phyloP scores from a whole-genome alignment of 1,284 basidiomycete species.

The Rhodotorula mucilaginosa region DNA sequence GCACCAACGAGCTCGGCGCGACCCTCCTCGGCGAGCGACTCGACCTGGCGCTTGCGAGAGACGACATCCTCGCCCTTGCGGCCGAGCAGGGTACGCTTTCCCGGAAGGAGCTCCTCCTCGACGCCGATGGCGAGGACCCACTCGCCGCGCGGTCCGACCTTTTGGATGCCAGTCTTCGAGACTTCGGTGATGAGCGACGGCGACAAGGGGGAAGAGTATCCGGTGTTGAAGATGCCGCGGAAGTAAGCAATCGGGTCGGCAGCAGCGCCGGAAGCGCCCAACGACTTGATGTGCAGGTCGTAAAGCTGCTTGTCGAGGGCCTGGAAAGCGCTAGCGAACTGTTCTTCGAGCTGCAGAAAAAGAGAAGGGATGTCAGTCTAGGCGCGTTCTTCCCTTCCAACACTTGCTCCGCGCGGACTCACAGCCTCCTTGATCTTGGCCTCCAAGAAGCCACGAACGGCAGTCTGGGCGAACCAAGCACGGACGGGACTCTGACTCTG shows the following conservation, averaged over 20 bases:
- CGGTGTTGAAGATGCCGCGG: slow-evolving; percentile 51
- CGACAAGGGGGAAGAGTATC: slow-evolving; percentile 41
- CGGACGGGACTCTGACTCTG: slow-evolving; percentile 45
- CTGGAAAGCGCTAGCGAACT: slow-evolving; percentile 30
- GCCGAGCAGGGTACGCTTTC: slow-evolving; percentile 39
- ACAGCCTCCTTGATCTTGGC: slow-evolving; percentile 37
- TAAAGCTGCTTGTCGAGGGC: slow-evolving; percentile 43
- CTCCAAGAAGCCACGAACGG: slow-evolving; percentile 43
- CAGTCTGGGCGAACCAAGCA: slow-evolving; percentile 45
- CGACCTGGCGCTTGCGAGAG: slow-evolving; percentile 22
- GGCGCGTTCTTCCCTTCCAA: too few species aligned
- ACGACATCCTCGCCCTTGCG: slow-evolving; percentile 31
- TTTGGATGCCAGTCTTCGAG: slow-evolving; percentile 49
- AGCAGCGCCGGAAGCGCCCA: slow-evolving; percentile 52
- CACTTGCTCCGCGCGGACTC: neutral
- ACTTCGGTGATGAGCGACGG: slow-evolving; percentile 42
- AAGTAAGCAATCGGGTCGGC: slow-evolving; percentile 51
- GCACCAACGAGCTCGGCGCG: slow-evolving; percentile 22
- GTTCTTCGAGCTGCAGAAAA: slow-evolving; percentile 32
- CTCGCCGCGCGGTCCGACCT: slow-evolving; percentile 52
- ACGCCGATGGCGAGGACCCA: slow-evolving; percentile 54
- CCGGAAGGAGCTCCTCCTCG: slow-evolving; percentile 52
- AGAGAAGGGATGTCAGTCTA: neutral
- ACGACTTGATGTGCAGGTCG: slow-evolving; percentile 51
- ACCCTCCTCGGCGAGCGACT: slow-evolving; percentile 36